Evolutionary conservation across 495 filamentous ascomycete genomes (phyloP).

Genomic region (Immersiella caudata): DNA sequence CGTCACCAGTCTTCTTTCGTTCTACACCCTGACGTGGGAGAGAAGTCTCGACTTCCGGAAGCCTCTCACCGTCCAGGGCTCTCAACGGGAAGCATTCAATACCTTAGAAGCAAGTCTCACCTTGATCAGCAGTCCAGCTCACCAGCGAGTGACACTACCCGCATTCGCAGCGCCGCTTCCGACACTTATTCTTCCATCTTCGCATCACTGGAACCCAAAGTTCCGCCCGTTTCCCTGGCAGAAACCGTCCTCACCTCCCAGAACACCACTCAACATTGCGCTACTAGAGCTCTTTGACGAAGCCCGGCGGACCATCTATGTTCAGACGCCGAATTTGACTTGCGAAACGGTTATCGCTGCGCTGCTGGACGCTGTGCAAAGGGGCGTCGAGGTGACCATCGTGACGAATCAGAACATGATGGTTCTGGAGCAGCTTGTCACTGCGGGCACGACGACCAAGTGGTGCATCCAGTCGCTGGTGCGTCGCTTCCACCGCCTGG

Average conservation of each 20-base stretch:
- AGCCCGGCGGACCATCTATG: constrained; percentile 57
- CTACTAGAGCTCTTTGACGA: constrained; percentile 56
- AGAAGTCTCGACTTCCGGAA: constrained; percentile 18
- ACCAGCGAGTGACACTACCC: constrained; percentile 16
- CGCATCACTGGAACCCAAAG: constrained; percentile 64
- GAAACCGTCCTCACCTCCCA: constrained; percentile 47
- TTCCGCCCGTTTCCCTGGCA: constrained; percentile 53
- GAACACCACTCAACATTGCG: constrained; percentile 69
- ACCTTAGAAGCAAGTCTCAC: constrained; percentile 10
- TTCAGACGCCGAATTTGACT: constrained; percentile 76
- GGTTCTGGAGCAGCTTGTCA: constrained; percentile 72
- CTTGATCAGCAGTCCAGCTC: constrained; percentile 24
- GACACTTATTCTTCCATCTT: constrained; percentile 68
- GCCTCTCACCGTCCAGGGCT: background rate
- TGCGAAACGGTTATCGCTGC: constrained; percentile 57
- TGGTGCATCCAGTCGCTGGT: constrained; percentile 59
- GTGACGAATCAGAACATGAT: constrained; percentile 69
- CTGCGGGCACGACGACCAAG: constrained; percentile 66
- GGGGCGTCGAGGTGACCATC: constrained; percentile 64
- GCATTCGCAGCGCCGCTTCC: constrained; percentile 25
- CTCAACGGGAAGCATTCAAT: background rate
- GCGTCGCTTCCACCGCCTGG: constrained; percentile 43
- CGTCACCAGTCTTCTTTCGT: constrained; percentile 56
- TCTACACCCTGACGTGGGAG: constrained; percentile 64
- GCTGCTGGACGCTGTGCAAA: constrained; percentile 54